Base-by-base conservation (phyloP, 2,329 filamentous ascomycete genomes). In the Dryadomyces quercus-mongolicae region DNA sequence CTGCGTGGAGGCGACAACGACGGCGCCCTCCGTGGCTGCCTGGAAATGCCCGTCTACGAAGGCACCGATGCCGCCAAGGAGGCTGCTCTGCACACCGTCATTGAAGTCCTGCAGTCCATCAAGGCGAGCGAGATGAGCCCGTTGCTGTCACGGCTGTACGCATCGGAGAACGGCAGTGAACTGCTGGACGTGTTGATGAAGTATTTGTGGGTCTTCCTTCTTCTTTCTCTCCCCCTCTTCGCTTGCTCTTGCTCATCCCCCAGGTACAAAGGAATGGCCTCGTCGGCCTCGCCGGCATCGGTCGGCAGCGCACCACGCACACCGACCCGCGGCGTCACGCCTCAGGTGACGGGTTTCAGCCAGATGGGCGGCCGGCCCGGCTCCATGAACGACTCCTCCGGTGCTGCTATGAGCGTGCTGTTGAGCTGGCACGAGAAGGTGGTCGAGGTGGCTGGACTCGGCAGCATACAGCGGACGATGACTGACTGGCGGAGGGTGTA, bases 391-490 rank as follows among this genome's bases (percentile, higher is more conserved):
- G 81, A 85, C 65, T 86, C 88, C 49, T 84, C 88, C 58, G 87
- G 88, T 40, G 85, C 90, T 55, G 86, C 85, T 53, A 97, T 97
- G 93, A 97, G 93, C 66, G 93, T 98, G 52, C 70, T 98, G 66
- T 74, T 98, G 61, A 96, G 90, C 71, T 98, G 93, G 93, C 93
- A 98, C 67, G 93, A 98, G 76, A 98, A 96, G 79, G 80, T 96
- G 58, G 89, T 97, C 5, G 93, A 98, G 65, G 84, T 96, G 64
- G 88, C 90, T 42, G 93, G 93, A 22, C 76, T 90, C 61, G 93
- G 93, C 47, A 89, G 87, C 68, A 93, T 98, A 70, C 88, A 90
- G 59, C 82, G 93, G 63, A 89, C 89, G 61, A 96, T 98, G 91
- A 93, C 89, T 45, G 93, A 98, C 75, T 88, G 92, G 74, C 84